Evolutionary conservation across 441 rosid genomes (phyloP), one percentile per base, ranked within the genome.

Genomic region (Jatropha multifida): DNA sequence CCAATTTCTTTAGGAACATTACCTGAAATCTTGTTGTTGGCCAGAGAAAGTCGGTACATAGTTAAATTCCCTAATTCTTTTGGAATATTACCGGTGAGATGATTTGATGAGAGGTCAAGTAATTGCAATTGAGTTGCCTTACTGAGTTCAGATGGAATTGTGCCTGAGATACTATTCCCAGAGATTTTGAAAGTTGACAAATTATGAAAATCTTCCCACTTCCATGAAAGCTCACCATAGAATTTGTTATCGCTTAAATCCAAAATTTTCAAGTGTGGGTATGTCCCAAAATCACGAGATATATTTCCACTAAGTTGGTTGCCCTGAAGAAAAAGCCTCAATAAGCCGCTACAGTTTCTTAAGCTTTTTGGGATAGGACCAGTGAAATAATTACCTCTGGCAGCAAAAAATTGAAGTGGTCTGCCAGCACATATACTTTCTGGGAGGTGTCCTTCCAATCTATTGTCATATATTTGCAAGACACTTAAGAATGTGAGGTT

Each of bases 171-270:
- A 40, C 40, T 56, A 23, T 70, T 70, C 2, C 11, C 12, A 0
- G 64, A 55, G 64, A 70, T 40, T 70, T 12, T 70, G 4, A 70
- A 41, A 11, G 64, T 55, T 20, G 64, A 55, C 4, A 56, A 41
- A 8, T 55, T 70, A 10, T 2, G 8, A 52, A 69, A 69, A 27
- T 32, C 41, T 6, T 69, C 7, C 48, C 72, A 69, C 17, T 15
- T 64, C 68, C 62, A 52, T 32, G 73, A 38, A 56, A 70, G 51
- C 32, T 70, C 64, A 18, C 74, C 65, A 20, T 58, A 58, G 6
- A 71, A 71, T 42, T 23, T 12, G 13, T 71, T 71, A 10, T 23
- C 40, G 14, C 74, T 69, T 7, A 69, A 69, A 32, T 69, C 73
- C 49, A 69, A 3, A n/a, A 8, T 54, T 10, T 54, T 56, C 64